Evolutionary conservation across 768 basidiomycete species (phyloP).

Genomic region (Lactifluus hygrophoroides): DNA sequence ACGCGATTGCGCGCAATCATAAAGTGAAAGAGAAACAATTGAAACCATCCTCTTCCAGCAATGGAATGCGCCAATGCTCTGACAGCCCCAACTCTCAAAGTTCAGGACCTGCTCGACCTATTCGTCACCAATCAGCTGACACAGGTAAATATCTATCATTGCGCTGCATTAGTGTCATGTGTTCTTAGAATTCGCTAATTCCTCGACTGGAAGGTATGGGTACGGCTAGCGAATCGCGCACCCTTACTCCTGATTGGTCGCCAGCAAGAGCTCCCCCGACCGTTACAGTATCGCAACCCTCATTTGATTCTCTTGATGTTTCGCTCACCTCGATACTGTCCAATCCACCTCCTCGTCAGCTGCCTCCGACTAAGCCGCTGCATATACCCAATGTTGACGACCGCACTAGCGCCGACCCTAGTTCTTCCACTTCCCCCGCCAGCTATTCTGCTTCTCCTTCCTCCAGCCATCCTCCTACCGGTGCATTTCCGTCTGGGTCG

Average conservation of each 20-base stretch:
- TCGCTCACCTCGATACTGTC: neutral
- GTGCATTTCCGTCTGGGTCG: neutral
- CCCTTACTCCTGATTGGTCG: conserved; percentile 16
- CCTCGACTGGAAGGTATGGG: neutral
- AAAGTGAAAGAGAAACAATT: conserved; percentile 26
- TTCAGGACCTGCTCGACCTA: conserved; percentile 16
- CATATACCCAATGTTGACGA: conserved; percentile 2
- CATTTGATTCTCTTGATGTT: neutral
- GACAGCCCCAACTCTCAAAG: conserved; percentile 14
- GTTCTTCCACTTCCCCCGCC: neutral
- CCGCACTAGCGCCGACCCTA: neutral
- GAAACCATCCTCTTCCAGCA: conserved; percentile 26
- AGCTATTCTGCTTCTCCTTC: conserved; percentile 4
- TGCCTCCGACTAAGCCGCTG: conserved; percentile 6
- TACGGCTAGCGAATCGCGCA: neutral
- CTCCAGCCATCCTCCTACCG: neutral
- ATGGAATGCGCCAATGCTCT: conserved; percentile 23
- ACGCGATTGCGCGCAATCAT: conserved; percentile 29
- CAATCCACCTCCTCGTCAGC: neutral
- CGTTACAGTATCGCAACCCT: conserved; percentile 3
- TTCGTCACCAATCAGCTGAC: conserved; percentile 27
- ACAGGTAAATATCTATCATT: too few species aligned
- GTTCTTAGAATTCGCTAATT: neutral
- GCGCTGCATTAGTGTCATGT: too few species aligned
- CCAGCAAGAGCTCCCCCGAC: conserved; percentile 1